Conservation (phyloP, 768 basidiomycete genomes). For the Gloeopeniophorella convolvens region DNA sequence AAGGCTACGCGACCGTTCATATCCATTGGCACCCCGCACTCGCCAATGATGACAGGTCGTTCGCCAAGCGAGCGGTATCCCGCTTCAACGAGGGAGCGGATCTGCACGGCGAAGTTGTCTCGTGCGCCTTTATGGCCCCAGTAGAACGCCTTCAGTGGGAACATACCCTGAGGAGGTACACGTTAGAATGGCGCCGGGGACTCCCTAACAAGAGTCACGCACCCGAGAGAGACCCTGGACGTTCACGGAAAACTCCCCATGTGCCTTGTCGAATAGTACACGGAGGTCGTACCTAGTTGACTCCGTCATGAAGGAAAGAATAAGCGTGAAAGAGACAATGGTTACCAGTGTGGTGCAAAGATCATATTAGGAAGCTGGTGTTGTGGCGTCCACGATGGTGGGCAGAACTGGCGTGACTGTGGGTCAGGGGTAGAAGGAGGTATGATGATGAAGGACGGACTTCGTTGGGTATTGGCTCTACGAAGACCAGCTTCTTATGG, state of each 20-base stretch:
- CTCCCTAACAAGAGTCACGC: conserved; percentile 19
- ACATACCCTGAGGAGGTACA: conserved; percentile 61
- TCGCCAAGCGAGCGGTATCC: conserved; percentile 71
- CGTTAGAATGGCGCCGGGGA: conserved; percentile 13
- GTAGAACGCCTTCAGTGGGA: conserved; percentile 71
- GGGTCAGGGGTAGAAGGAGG: not conserved
- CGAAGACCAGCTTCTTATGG: conserved; percentile 57
- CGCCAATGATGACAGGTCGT: conserved; percentile 80
- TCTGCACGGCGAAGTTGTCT: conserved; percentile 78
- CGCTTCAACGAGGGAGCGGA: conserved; percentile 67
- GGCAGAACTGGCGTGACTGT: conserved; percentile 55
- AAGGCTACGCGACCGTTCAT: conserved; percentile 66
- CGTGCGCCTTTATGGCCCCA: conserved; percentile 81
- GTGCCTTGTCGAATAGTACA: conserved; percentile 76
- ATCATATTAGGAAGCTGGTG: conserved; percentile 57
- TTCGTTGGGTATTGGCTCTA: conserved; percentile 93
- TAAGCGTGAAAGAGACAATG: conserved; percentile 28
- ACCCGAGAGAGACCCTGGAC: conserved; percentile 90
- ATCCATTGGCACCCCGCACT: conserved; percentile 95
- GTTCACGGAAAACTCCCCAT: conserved; percentile 83
- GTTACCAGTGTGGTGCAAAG: conserved; percentile 75
- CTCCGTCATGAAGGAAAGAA: not conserved
- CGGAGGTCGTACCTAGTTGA: conserved; percentile 82
- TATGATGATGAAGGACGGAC: conserved; percentile 31
- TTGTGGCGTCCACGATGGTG: conserved; percentile 65